A percentile compares a stretch with the other conserved stretches of the same genome.
phyloP scores from a whole-genome alignment of 2,329 filamentous ascomycete genomes.

The Botrytis elliptica region DNA sequence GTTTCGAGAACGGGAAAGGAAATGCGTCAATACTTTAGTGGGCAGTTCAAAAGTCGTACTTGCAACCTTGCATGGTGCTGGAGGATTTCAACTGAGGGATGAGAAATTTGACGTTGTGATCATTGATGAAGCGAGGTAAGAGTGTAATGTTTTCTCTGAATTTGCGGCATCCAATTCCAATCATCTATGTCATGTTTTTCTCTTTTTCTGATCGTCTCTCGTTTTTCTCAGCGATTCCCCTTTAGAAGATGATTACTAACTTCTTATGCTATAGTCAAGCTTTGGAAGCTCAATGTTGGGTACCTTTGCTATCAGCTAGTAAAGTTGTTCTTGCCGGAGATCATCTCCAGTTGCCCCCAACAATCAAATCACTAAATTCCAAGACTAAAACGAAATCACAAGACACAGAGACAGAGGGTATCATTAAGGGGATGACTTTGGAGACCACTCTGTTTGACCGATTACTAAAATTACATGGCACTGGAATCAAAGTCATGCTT shows the following conservation, averaged over 20 bases:
- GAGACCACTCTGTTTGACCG: slow-evolving; percentile 94
- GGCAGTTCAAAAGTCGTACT: slow-evolving; percentile 81
- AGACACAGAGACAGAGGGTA: slow-evolving; percentile 41
- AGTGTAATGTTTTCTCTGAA: not conserved
- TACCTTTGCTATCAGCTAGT: slow-evolving; percentile 73
- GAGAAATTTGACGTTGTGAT: slow-evolving; percentile 90
- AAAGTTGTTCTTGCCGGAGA: slow-evolving; percentile 93
- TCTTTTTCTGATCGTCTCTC: no score
- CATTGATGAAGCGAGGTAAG: slow-evolving; percentile 78
- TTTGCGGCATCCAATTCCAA: not conserved
- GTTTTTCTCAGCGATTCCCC: not conserved
- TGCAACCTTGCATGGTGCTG: slow-evolving; percentile 88
- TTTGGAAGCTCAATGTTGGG: slow-evolving; percentile 96
- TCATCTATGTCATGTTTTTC: not conserved
- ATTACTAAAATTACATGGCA: slow-evolving; percentile 76
- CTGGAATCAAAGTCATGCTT: slow-evolving; percentile 86
- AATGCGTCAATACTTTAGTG: slow-evolving; percentile 75
- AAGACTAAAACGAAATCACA: slow-evolving; percentile 43
- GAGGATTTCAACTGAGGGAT: slow-evolving; percentile 75
- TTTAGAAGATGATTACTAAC: not conserved
- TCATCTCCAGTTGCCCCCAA: slow-evolving; percentile 90
- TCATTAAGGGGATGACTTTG: slow-evolving; percentile 59
- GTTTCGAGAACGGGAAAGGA: slow-evolving; percentile 78
- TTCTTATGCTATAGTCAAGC: slow-evolving; percentile 61
- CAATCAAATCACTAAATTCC: slow-evolving; percentile 76